Conservation (phyloP, 83 land plant genomes). For the Picea engelmannii region DNA sequence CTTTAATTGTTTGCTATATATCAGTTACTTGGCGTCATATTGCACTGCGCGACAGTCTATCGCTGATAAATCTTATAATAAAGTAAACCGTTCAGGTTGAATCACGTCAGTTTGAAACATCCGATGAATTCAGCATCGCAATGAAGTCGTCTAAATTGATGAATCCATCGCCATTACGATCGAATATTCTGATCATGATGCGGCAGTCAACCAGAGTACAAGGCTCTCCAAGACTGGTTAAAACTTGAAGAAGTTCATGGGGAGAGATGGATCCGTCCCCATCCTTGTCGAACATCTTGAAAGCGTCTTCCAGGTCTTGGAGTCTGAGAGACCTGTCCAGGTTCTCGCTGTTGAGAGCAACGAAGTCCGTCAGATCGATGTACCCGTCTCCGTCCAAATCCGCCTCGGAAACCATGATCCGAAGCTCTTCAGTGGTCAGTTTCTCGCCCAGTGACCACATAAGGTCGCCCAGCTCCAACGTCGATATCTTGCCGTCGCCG, state of each 20-base stretch:
- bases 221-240: constrained; percentile 17
- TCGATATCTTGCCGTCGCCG: constrained; percentile 46
- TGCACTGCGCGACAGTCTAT: too few species aligned
- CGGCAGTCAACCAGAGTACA: constrained; percentile 30
- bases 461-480: constrained; percentile 36
- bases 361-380: constrained; percentile 29
- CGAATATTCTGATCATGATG: constrained; percentile 32
- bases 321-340: background rate
- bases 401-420: constrained; percentile 30
- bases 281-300: constrained; percentile 24
- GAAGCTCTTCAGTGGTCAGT: constrained; percentile 34
- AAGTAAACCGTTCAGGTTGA: too few species aligned
- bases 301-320: constrained; percentile 32
- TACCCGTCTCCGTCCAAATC: constrained; percentile 40
- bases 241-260: constrained; percentile 29
- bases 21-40: too few species aligned
- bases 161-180: constrained; percentile 42
- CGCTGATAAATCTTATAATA: too few species aligned
- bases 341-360: constrained; percentile 4
- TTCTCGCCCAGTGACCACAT: constrained; percentile 28
- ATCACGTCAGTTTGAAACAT: too few species aligned
- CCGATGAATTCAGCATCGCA: constrained; percentile 30
- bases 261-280: constrained; percentile 21
- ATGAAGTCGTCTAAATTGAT: constrained; percentile 41
- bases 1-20: too few species aligned